Evolutionary conservation across 495 filamentous ascomycete genomes (phyloP).

Genomic region (Talaromyces ruber): DNA sequence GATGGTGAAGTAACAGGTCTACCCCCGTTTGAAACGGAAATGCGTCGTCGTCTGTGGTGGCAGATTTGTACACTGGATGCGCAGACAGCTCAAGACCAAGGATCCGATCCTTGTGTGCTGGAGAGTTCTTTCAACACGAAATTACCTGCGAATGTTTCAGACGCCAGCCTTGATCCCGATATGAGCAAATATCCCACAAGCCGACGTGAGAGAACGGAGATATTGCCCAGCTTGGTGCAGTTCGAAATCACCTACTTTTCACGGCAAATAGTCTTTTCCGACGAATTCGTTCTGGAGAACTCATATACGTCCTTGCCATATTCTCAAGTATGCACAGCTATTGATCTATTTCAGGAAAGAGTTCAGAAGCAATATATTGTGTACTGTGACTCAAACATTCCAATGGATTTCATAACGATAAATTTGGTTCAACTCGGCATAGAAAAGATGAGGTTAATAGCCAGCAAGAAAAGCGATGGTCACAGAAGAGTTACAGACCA

Average conservation of each 20-base stretch:
- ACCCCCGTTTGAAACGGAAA: constrained; percentile 63
- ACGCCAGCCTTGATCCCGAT: constrained; percentile 52
- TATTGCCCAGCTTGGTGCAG: constrained; percentile 60
- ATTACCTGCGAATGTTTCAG: constrained; percentile 60
- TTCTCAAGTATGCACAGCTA: constrained; percentile 43
- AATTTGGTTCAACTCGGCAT: constrained; percentile 57
- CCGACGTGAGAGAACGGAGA: constrained; percentile 55
- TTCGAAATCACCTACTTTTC: constrained; percentile 39
- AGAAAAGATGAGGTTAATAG: constrained; percentile 51
- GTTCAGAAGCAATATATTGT: constrained; percentile 57
- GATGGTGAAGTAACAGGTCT: constrained; percentile 46
- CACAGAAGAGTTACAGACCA: constrained; percentile 13
- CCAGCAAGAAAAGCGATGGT: constrained; percentile 39
- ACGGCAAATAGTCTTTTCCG: constrained; percentile 20
- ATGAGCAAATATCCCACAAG: constrained; percentile 44
- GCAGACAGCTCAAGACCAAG: constrained; percentile 62
- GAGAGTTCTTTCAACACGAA: constrained; percentile 55
- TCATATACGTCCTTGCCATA: constrained; percentile 5
- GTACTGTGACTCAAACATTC: constrained; percentile 44
- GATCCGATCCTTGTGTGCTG: constrained; percentile 58
- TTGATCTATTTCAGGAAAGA: constrained; percentile 44
- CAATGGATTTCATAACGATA: constrained; percentile 58
- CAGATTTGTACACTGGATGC: constrained; percentile 61
- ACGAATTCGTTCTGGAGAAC: constrained; percentile 15
- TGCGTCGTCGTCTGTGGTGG: constrained; percentile 72